A percentile compares a stretch with the other conserved stretches of the same genome.
Evolutionary conservation across 176 grass and related monocot genomes (phyloP).

Genomic region (Zoysia japonica): DNA sequence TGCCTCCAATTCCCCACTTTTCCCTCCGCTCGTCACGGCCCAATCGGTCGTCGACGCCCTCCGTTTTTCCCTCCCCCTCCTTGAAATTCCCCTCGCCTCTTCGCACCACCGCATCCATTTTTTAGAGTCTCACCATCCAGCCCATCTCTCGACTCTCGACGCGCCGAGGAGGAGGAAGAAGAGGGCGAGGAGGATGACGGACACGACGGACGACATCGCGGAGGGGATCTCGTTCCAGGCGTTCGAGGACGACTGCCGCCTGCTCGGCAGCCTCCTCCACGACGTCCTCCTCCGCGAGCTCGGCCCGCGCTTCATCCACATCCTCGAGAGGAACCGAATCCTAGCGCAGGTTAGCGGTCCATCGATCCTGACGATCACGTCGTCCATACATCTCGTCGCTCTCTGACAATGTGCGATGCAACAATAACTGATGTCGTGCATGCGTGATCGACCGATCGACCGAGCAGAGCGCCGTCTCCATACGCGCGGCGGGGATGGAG

Average conservation of each 20-base stretch:
- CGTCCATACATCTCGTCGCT: background rate
- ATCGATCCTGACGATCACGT: background rate
- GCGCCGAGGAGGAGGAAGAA: background rate
- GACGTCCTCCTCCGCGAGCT: conserved; percentile 89
- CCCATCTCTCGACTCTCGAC: background rate
- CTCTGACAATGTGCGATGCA: background rate
- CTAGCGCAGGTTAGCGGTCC: conserved; percentile 62
- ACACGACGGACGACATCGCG: conserved; percentile 84
- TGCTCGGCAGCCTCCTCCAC: conserved; percentile 80
- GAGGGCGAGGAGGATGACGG: conserved; percentile 45
- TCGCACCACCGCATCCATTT: background rate
- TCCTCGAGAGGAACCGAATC: conserved; percentile 75
- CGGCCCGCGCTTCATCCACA: conserved; percentile 76
- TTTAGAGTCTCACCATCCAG: background rate
- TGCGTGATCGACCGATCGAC: background rate
- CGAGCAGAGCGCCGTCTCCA: conserved; percentile 69
- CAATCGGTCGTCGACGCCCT: background rate
- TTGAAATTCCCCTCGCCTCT: background rate
- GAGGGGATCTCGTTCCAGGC: conserved; percentile 96
- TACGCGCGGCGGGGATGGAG: conserved; percentile 77
- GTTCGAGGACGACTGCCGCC: conserved; percentile 94
- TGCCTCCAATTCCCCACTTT: background rate
- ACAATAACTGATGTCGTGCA: background rate
- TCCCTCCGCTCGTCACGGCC: too few relatives aligned
- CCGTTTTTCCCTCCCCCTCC: conserved; percentile 19